These are phyloP conservation scores for Piromyces finnis DNA, from an alignment of 192 early-diverging fungal species.

Conservation along the genomic window DNA sequence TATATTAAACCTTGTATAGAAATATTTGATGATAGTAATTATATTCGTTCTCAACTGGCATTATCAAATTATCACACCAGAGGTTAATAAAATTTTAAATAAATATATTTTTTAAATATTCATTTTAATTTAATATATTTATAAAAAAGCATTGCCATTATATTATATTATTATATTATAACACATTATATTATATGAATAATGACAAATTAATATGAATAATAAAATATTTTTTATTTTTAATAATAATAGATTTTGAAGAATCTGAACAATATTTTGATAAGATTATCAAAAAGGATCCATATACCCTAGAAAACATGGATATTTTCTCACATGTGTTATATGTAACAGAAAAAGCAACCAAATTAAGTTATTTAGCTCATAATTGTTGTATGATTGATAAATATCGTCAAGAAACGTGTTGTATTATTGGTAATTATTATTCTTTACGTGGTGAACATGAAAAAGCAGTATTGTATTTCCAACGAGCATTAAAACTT, in stretches of 20 bases:
- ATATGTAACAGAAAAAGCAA: conserved; percentile 51
- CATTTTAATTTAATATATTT: too few species aligned
- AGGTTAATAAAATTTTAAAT: not conserved
- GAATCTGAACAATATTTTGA: conserved; percentile 52
- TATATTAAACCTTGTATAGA: conserved; percentile 16
- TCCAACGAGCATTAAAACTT: conserved; percentile 67
- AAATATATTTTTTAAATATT: too few species aligned
- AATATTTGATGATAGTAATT: conserved; percentile 40
- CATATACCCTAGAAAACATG: conserved; percentile 58
- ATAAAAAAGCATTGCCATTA: too few species aligned
- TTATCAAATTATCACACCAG: conserved; percentile 34
- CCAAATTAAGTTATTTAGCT: conserved; percentile 59
- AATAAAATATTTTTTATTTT: too few species aligned
- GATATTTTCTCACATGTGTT: conserved; percentile 79
- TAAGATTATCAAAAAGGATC: conserved; percentile 45
- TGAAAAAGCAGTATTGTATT: conserved; percentile 70
- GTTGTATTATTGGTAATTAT: conserved; percentile 53
- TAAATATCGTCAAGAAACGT: conserved; percentile 73
- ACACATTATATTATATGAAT: too few species aligned
- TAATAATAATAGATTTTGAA: conserved; percentile 38
- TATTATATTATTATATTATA: too few species aligned
- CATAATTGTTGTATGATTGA: conserved; percentile 51
- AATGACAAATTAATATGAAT: too few species aligned
- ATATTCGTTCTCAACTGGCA: conserved; percentile 41
- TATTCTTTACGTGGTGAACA: conserved; percentile 62